phyloP scores from a whole-genome alignment of 345 rosid genomes.

The Nephelium lappaceum region DNA sequence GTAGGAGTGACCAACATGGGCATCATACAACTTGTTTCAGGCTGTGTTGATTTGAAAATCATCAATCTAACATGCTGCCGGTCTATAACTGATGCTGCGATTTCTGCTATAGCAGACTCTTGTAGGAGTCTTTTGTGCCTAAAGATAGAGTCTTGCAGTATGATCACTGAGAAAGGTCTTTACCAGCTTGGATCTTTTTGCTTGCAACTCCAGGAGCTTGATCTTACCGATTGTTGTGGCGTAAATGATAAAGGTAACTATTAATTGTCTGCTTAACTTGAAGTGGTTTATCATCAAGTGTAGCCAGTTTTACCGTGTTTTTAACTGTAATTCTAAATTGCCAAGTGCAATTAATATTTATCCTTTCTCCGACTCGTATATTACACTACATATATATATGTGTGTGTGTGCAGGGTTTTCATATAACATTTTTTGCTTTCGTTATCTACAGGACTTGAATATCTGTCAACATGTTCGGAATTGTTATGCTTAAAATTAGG shows the following conservation, averaged over 20 bases:
- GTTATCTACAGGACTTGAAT: conserved; percentile 66
- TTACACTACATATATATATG: neutral
- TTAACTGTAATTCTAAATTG: neutral
- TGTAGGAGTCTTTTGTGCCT: conserved; percentile 69
- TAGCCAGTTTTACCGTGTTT: conserved; percentile 5
- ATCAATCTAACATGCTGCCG: conserved; percentile 75
- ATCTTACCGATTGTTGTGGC: conserved; percentile 82
- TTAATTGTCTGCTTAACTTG: neutral
- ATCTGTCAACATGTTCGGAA: conserved; percentile 66
- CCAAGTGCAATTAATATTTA: neutral
- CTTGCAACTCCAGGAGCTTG: conserved; percentile 68
- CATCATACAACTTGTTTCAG: conserved; percentile 59
- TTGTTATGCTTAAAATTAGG: conserved; percentile 73
- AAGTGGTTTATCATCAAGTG: neutral
- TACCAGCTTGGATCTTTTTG: conserved; percentile 64
- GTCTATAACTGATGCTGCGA: conserved; percentile 68
- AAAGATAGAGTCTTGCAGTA: conserved; percentile 79
- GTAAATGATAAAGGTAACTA: conserved; percentile 71
- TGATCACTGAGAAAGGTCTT: conserved; percentile 83
- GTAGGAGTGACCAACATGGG: conserved; percentile 59
- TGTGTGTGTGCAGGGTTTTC: neutral
- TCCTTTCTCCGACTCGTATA: neutral
- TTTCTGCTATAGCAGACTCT: conserved; percentile 67
- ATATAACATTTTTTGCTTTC: conserved; percentile 4
- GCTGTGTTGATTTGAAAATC: conserved; percentile 57